Evolutionary conservation across 176 grass and related monocot genomes (phyloP).

Genomic region (Echinochloa phyllopogon): DNA sequence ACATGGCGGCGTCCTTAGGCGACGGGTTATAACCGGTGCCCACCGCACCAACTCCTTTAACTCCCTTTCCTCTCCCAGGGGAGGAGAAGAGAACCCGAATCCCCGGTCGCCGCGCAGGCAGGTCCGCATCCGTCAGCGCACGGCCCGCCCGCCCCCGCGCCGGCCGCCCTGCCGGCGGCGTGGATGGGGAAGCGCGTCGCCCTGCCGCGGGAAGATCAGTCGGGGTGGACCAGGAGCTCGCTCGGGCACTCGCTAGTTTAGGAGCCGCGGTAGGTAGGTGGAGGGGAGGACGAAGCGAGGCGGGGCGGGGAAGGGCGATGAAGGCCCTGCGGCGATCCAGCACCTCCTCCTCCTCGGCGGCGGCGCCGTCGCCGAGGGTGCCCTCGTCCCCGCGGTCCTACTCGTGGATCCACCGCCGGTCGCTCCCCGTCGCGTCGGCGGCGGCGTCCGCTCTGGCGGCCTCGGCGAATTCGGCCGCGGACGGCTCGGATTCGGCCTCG

Average conservation of each 20-base stretch:
- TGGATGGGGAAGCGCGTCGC: slow-evolving; percentile 35
- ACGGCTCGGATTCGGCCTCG: slow-evolving; percentile 22
- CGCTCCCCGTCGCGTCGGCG: slow-evolving; percentile 60
- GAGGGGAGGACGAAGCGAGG: background rate
- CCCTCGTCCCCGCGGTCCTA: slow-evolving; percentile 55
- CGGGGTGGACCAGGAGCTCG: slow-evolving; percentile 26
- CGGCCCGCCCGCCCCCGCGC: slow-evolving; percentile 10
- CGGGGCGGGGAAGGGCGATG: slow-evolving; percentile 41
- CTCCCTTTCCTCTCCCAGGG: slow-evolving; percentile 10
- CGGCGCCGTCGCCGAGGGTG: slow-evolving; percentile 54
- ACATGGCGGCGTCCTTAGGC: background rate
- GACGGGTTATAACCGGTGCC: slow-evolving; percentile 35
- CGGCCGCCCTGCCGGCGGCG: slow-evolving; percentile 8
- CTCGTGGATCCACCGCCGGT: slow-evolving; percentile 79
- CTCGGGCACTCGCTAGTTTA: background rate
- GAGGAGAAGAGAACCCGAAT: slow-evolving; percentile 30
- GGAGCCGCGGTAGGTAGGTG: slow-evolving; percentile 20
- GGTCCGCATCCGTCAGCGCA: slow-evolving; percentile 27
- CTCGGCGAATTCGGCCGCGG: slow-evolving; percentile 29
- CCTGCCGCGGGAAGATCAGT: slow-evolving; percentile 35
- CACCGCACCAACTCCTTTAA: slow-evolving; percentile 36
- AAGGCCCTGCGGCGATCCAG: slow-evolving; percentile 79
- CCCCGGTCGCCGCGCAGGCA: background rate
- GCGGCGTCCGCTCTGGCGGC: slow-evolving; percentile 44
- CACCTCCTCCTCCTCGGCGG: slow-evolving; percentile 44